phyloP scores from a whole-genome alignment of 2,329 filamentous ascomycete species.

The Botryotinia globosa region DNA sequence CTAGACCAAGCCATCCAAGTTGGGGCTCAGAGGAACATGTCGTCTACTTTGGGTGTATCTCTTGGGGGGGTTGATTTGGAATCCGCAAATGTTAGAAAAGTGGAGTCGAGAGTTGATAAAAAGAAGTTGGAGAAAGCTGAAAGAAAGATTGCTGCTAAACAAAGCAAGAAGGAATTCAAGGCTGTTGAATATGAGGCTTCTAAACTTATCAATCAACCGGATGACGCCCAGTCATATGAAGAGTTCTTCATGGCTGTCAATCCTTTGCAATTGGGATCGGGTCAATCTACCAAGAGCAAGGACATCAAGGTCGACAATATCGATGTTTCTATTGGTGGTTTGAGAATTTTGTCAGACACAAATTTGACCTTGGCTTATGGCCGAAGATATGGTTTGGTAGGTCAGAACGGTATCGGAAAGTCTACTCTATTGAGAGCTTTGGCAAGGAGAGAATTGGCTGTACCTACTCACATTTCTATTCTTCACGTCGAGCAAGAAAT shows the following conservation, averaged over 20 bases:
- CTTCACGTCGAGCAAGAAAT: slow-evolving; percentile 99
- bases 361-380: slow-evolving; percentile 87
- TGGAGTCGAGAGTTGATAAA: slow-evolving; percentile 94
- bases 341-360: slow-evolving; percentile 87
- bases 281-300: slow-evolving; percentile 83
- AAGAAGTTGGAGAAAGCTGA: slow-evolving; percentile 99
- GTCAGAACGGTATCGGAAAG: slow-evolving; percentile 99
- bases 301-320: slow-evolving; percentile 97
- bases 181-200: slow-evolving; percentile 98
- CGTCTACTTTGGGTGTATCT: slow-evolving; percentile 85
- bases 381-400: slow-evolving; percentile 92
- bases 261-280: slow-evolving; percentile 78
- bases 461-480: slow-evolving; percentile 97
- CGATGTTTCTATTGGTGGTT: slow-evolving; percentile 87
- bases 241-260: slow-evolving; percentile 99
- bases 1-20: slow-evolving; percentile 95
- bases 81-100: slow-evolving; percentile 86
- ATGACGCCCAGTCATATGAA: slow-evolving; percentile 88
- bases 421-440: slow-evolving; percentile 90
- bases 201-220: slow-evolving; percentile 76
- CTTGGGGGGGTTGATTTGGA: slow-evolving; percentile 86
- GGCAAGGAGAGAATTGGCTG: slow-evolving; percentile 87
- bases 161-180: slow-evolving; percentile 98
- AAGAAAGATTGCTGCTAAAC: slow-evolving; percentile 94
- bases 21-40: slow-evolving; percentile 90